Conservation (phyloP, 805 yeast genomes). For the Nakazawaea siamensis region DNA sequence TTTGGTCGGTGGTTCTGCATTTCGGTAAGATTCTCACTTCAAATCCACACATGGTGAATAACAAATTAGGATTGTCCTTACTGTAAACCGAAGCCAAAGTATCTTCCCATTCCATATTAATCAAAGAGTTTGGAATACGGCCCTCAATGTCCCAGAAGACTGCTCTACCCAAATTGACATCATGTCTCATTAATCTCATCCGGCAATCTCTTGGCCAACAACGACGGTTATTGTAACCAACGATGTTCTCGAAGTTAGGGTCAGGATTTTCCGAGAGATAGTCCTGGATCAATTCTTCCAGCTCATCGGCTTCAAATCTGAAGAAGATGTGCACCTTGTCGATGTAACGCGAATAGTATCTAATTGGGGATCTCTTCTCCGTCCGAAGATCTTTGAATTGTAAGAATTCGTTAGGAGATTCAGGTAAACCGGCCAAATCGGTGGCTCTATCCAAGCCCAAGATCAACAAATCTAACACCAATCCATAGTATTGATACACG, state of each 20-base stretch:
- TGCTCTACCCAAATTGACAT: constrained; percentile 88
- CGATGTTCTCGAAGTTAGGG: constrained; percentile 80
- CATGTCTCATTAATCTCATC: constrained; percentile 85
- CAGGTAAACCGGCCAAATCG: constrained; percentile 76
- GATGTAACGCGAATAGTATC: constrained; percentile 73
- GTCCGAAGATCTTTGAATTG: constrained; percentile 53
- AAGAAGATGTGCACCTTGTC: constrained; percentile 78
- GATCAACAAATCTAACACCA: constrained; percentile 71
- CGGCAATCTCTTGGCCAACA: constrained; percentile 95
- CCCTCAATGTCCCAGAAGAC: constrained; percentile 83
- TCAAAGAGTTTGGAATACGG: constrained; percentile 69
- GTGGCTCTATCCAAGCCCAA: constrained; percentile 82
- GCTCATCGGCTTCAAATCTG: constrained; percentile 65
- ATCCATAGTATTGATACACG: constrained; percentile 83
- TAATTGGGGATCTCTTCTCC: constrained; percentile 67
- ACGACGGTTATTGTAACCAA: constrained; percentile 78
- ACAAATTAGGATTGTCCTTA: constrained; percentile 77
- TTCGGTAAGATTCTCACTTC: constrained; percentile 86
- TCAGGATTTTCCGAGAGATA: constrained; percentile 82
- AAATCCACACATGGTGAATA: constrained; percentile 92
- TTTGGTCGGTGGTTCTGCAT: constrained; percentile 43
- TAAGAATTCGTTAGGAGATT: constrained; percentile 67
- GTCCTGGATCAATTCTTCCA: constrained; percentile 67
- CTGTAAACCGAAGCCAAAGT: constrained; percentile 85
- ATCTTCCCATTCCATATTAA: constrained; percentile 70